phyloP scores from a whole-genome alignment of 192 early-diverging fungal species.

The Lobosporangium transversale region DNA sequence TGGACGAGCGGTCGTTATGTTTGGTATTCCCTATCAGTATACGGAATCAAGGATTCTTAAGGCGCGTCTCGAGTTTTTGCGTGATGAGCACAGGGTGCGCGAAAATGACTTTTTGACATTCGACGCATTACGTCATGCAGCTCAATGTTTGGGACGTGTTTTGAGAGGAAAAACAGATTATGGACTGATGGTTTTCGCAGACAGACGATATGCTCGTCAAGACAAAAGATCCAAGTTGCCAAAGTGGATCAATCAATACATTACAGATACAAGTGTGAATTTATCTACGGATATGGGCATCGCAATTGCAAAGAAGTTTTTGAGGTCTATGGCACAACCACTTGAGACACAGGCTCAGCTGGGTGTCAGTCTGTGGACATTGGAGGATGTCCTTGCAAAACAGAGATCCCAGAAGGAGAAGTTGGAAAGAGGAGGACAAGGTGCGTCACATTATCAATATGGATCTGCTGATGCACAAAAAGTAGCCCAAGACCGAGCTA shows the following conservation, averaged over 20 bases:
- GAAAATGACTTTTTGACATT: conserved; percentile 99
- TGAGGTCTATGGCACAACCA: conserved; percentile 96
- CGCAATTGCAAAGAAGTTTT: conserved; percentile 89
- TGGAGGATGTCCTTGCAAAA: conserved; percentile 73
- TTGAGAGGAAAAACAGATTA: conserved; percentile 98
- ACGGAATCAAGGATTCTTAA: conserved; percentile 95
- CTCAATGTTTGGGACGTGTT: conserved; percentile 98
- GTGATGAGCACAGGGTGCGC: conserved; percentile 92
- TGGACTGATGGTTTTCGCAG: conserved; percentile 98
- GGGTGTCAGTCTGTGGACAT: conserved; percentile 88
- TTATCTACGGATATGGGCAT: conserved; percentile 98
- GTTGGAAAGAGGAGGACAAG: conserved; percentile 16
- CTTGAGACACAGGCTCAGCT: conserved; percentile 82
- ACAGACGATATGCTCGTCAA: conserved; percentile 89
- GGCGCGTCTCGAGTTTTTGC: conserved; percentile 94
- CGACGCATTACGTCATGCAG: conserved; percentile 98
- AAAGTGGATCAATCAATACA: conserved; percentile 93
- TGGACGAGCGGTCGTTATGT: conserved; percentile 98
- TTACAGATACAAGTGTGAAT: conserved; percentile 89
- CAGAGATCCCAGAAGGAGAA: conserved; percentile 49
- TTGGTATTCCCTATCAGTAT: conserved; percentile 99
- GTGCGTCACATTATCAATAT: conserved; percentile 18
- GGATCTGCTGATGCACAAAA: conserved; percentile 23
- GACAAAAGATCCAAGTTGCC: conserved; percentile 98
- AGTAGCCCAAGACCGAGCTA: conserved; percentile 28